phyloP scores from a whole-genome alignment of 2,329 filamentous ascomycete species.

The Venturia carpophila region DNA sequence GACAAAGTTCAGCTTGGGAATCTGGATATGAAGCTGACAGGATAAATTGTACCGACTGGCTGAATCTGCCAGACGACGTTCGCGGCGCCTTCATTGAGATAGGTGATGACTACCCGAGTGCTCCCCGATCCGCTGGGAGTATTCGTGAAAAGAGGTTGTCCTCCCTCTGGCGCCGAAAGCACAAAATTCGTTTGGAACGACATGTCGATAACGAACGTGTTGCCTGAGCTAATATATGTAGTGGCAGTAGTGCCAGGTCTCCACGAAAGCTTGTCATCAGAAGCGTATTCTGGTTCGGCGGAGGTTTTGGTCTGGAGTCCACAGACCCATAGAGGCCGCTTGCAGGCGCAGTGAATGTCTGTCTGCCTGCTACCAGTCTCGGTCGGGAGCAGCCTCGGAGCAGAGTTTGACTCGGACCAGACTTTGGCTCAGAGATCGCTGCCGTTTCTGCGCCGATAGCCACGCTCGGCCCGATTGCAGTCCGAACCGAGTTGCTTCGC shows the following conservation, averaged over 20 bases:
- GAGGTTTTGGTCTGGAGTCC: not conserved
- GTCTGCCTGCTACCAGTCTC: not conserved
- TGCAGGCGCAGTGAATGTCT: not conserved
- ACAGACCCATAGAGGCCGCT: not conserved
- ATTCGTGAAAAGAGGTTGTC: constrained; percentile 2
- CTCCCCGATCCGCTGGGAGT: not conserved
- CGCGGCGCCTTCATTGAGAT: constrained; percentile 62
- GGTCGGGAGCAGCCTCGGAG: not conserved
- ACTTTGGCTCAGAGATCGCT: not conserved
- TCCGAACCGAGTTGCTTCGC: too few relatives aligned
- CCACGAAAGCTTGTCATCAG: not conserved
- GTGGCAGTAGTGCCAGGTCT: not conserved
- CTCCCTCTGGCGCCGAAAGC: not conserved
- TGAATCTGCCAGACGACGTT: constrained; percentile 55
- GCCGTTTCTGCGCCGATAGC: not conserved
- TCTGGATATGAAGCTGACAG: not conserved
- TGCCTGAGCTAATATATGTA: not conserved
- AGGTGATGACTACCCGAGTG: constrained; percentile 25
- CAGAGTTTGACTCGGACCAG: not conserved
- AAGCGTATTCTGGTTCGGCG: not conserved
- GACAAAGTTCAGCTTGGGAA: not conserved
- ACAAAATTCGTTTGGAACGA: not conserved
- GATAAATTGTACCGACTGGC: constrained; percentile 16
- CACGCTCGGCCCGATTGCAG: not conserved
- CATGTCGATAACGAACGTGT: not conserved